Evolutionary conservation across 495 filamentous ascomycete genomes (phyloP).

Genomic region (Annulohypoxylon moriforme): DNA sequence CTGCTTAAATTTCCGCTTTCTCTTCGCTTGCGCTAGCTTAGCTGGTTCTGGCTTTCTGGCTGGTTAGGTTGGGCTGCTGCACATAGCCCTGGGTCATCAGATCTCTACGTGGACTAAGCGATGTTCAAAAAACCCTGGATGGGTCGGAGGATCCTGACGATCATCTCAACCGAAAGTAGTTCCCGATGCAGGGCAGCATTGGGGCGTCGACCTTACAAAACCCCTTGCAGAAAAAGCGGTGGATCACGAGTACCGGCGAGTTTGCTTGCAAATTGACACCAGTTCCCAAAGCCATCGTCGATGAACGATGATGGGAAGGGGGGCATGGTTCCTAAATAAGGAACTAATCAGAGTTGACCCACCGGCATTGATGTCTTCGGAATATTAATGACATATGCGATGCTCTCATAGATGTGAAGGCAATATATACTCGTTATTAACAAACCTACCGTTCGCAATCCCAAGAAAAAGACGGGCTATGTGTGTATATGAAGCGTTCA

Average conservation of each 20-base stretch:
- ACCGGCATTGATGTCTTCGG: neutral
- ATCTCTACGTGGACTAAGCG: slow-evolving; percentile 33
- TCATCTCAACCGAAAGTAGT: slow-evolving; percentile 39
- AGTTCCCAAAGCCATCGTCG: slow-evolving; percentile 9
- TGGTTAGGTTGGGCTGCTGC: slow-evolving; percentile 4
- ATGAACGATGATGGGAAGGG: slow-evolving; percentile 5
- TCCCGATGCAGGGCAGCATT: slow-evolving; percentile 37
- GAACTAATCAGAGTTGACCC: slow-evolving; percentile 2
- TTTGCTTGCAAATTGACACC: slow-evolving; percentile 23
- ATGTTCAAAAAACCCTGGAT: slow-evolving; percentile 19
- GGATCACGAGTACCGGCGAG: slow-evolving; percentile 32
- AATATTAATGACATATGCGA: slow-evolving; percentile 29
- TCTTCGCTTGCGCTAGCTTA: slow-evolving; percentile 1
- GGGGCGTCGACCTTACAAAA: slow-evolving; percentile 13
- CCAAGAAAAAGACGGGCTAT: neutral
- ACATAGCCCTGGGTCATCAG: slow-evolving; percentile 12
- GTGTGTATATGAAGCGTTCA: neutral
- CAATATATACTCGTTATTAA: slow-evolving; percentile 23
- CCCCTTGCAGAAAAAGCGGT: slow-evolving; percentile 44
- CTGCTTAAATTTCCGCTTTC: slow-evolving; percentile 5
- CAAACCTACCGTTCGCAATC: slow-evolving; percentile 3
- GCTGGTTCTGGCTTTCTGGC: neutral
- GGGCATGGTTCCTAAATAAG: slow-evolving; percentile 1
- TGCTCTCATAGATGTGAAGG: slow-evolving; percentile 7
- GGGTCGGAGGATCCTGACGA: slow-evolving; percentile 33